Conservation (phyloP, 1,284 basidiomycete species). For the Phellinidium pouzarii region DNA sequence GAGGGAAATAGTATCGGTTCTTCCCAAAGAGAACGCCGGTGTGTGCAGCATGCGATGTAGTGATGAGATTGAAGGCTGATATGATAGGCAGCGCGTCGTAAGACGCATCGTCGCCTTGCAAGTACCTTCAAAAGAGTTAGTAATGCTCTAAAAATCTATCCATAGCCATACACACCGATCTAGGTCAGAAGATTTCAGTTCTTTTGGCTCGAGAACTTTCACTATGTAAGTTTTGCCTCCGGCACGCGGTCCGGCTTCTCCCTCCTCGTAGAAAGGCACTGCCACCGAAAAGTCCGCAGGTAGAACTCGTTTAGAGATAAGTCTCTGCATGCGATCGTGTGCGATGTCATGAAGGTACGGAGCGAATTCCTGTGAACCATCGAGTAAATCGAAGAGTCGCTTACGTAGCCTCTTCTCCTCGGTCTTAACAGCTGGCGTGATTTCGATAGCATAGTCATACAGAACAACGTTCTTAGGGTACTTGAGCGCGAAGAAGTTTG, state of each 20-base stretch:
- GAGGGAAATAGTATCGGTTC: constrained; percentile 58
- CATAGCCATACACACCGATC: constrained; percentile 37
- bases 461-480: constrained; percentile 39
- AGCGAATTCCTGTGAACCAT: constrained; percentile 35
- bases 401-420: constrained; percentile 34
- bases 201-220: constrained; percentile 39
- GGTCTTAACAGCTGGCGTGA: constrained; percentile 45
- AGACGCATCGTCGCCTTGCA: constrained; percentile 37
- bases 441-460: constrained; percentile 56
- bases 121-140: constrained; percentile 35
- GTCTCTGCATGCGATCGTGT: constrained; percentile 52
- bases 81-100: constrained; percentile 49
- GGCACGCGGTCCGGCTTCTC: constrained; percentile 36
- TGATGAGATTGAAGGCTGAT: constrained; percentile 59
- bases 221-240: constrained; percentile 46
- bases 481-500: constrained; percentile 62
- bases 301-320: constrained; percentile 50
- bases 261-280: constrained; percentile 50
- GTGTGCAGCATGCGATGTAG: constrained; percentile 51
- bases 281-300: constrained; percentile 48
- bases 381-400: constrained; percentile 55
- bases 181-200: constrained; percentile 39
- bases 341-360: constrained; percentile 44
- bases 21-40: constrained; percentile 52
- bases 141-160: not conserved